A percentile compares a stretch with the other conserved stretches of the same genome.
These are phyloP conservation scores for Persicaria tinctoria DNA, from an alignment of 148 eudicot genomes.

Conservation along the genomic window DNA sequence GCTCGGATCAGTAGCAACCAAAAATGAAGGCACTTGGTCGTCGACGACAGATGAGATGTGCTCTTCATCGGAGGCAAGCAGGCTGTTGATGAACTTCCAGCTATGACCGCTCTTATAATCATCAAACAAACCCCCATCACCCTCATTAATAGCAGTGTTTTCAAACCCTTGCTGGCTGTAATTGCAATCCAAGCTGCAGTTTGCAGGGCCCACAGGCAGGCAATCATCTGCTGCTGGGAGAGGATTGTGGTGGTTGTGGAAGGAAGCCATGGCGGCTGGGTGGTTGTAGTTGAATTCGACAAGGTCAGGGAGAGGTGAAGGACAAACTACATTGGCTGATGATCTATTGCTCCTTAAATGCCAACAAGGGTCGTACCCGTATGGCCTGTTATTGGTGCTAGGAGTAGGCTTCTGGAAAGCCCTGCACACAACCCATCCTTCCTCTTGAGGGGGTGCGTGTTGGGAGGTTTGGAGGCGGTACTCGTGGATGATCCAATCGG, in stretches of 20 bases:
- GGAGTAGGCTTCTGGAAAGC: conserved; percentile 93
- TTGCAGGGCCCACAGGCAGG: not conserved
- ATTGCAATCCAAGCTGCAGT: not conserved
- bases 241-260: not conserved
- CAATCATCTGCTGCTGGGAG: not conserved
- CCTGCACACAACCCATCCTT: conserved; percentile 97
- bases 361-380: conserved; percentile 41
- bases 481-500: conserved; percentile 95
- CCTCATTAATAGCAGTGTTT: not conserved
- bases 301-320: conserved; percentile 24
- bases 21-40: not conserved
- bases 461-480: conserved; percentile 82
- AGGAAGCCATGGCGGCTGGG: not conserved
- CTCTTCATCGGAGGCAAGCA: not conserved
- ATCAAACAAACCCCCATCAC: not conserved
- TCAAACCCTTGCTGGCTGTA: conserved; percentile 1
- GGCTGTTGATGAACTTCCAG: conserved; percentile 7
- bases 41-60: not conserved
- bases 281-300: not conserved
- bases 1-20: not conserved
- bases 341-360: not conserved
- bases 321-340: not conserved
- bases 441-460: conserved; percentile 78
- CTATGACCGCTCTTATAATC: not conserved
- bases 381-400: conserved; percentile 32